Percentiles rank a stretch among this genome's conserved stretches.
These are phyloP conservation scores for Emergomyces africanus DNA, from an alignment of 2,329 filamentous ascomycete species.

Conservation along the genomic window DNA sequence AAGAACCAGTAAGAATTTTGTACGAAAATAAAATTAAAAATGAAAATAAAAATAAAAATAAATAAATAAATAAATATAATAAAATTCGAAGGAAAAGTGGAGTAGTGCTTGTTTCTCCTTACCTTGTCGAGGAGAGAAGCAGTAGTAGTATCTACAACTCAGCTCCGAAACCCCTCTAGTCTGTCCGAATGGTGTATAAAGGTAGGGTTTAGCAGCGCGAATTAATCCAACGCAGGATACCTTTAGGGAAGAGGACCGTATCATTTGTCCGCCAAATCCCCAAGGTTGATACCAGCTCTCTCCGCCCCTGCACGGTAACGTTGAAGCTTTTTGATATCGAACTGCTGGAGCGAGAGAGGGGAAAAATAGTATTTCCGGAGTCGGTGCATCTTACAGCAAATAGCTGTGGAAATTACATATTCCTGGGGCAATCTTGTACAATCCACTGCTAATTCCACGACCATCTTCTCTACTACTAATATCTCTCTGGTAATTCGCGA, in stretches of 20 bases:
- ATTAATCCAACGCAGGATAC: not conserved
- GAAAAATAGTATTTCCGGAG: not conserved
- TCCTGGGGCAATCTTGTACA: not conserved
- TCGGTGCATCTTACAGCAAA: not conserved
- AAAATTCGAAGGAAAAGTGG: not conserved
- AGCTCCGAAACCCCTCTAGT: not conserved
- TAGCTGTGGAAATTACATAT: not conserved
- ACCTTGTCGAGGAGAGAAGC: not conserved
- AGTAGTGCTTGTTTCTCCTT: not conserved
- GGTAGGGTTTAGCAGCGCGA: not conserved
- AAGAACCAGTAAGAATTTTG: not conserved
- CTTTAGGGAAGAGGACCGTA: not conserved
- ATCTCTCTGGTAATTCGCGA: not conserved
- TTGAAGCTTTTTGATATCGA: not conserved
- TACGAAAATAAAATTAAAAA: no score
- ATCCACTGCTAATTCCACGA: not conserved
- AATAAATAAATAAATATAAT: no score
- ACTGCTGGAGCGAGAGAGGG: not conserved
- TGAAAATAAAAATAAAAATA: no score
- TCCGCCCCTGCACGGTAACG: not conserved
- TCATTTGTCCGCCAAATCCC: constrained; percentile 2
- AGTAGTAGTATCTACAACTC: not conserved
- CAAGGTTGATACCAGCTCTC: not conserved
- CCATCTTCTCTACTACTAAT: not conserved
- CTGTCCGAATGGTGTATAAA: not conserved